A percentile compares a stretch with the other conserved stretches of the same genome.
Conservation (phyloP, 2,329 filamentous ascomycete genomes). For the Fusarium tanahbumbuense region DNA sequence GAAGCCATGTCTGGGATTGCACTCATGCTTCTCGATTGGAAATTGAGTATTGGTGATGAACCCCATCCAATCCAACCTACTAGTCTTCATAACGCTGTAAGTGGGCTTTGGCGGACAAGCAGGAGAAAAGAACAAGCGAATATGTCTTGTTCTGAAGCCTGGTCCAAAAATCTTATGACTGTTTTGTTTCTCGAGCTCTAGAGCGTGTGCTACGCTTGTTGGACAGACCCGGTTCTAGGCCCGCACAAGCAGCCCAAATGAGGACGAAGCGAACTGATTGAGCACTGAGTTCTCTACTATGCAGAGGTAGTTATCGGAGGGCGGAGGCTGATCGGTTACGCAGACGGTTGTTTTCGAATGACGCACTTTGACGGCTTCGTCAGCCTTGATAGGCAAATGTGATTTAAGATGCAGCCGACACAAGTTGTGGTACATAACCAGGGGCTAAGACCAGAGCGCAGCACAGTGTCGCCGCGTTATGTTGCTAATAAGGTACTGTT, state of each 20-base stretch:
- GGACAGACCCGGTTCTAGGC: background rate
- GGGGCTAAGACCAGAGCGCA: slow-evolving; percentile 8
- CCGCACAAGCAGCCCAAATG: background rate
- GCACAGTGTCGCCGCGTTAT: slow-evolving; percentile 7
- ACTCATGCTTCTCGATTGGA: background rate
- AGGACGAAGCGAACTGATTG: background rate
- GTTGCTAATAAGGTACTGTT: background rate
- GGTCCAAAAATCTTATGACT: background rate
- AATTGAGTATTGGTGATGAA: background rate
- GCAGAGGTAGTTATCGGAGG: background rate
- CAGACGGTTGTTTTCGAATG: slow-evolving; percentile 18
- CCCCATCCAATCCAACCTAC: background rate
- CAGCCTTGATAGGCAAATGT: slow-evolving; percentile 29
- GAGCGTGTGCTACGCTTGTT: background rate
- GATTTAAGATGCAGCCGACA: slow-evolving; percentile 18
- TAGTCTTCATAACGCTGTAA: background rate
- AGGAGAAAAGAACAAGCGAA: background rate
- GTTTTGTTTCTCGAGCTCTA: background rate
- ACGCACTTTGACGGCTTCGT: slow-evolving; percentile 24
- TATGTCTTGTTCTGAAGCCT: background rate
- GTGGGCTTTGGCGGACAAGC: background rate
- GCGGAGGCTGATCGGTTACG: slow-evolving; percentile 8
- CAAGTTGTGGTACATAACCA: slow-evolving; percentile 20
- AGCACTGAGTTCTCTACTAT: background rate
- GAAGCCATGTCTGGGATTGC: background rate